A percentile compares a stretch with the other conserved stretches of the same genome.
These are phyloP conservation scores for Mucor irregularis DNA, from an alignment of 371 early-diverging fungal species.

Conservation along the genomic window DNA sequence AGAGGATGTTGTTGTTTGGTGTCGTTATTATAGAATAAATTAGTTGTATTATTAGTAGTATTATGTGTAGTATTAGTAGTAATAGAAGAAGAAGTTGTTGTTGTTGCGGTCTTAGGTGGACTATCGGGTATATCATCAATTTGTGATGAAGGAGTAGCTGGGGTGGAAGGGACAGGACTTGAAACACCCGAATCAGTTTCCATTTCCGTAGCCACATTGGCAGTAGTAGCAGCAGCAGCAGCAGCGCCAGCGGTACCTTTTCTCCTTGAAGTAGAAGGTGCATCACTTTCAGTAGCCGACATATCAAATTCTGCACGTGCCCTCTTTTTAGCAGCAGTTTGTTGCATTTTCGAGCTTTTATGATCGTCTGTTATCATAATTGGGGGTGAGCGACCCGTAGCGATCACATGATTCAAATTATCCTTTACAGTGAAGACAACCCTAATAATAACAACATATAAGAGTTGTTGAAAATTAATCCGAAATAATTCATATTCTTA, in stretches of 20 bases:
- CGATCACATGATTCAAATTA: slow-evolving; percentile 57
- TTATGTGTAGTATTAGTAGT: not conserved
- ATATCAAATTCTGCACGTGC: slow-evolving; percentile 38
- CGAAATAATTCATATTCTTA: slow-evolving; percentile 2
- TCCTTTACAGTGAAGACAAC: slow-evolving; percentile 71
- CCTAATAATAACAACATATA: slow-evolving; percentile 22
- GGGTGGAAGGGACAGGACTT: slow-evolving; percentile 46
- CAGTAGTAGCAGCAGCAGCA: too few species aligned
- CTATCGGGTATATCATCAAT: slow-evolving; percentile 30
- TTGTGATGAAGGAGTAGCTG: slow-evolving; percentile 48
- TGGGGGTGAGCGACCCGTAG: slow-evolving; percentile 76
- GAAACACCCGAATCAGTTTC: slow-evolving; percentile 51
- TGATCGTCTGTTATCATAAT: slow-evolving; percentile 91
- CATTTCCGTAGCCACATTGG: not conserved
- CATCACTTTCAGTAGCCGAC: slow-evolving; percentile 32
- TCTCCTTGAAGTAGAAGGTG: slow-evolving; percentile 11
- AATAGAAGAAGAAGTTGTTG: not conserved
- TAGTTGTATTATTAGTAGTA: not conserved
- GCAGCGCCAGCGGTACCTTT: not conserved
- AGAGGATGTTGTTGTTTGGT: slow-evolving; percentile 1
- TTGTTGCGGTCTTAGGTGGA: slow-evolving; percentile 4
- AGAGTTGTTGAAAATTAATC: not conserved
- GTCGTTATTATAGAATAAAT: not conserved
- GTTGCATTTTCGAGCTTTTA: slow-evolving; percentile 66
- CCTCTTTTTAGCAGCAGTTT: slow-evolving; percentile 30